These are phyloP conservation scores for Oryza coarctata DNA, from an alignment of 176 grass and related monocot genomes.

Conservation along the genomic window DNA sequence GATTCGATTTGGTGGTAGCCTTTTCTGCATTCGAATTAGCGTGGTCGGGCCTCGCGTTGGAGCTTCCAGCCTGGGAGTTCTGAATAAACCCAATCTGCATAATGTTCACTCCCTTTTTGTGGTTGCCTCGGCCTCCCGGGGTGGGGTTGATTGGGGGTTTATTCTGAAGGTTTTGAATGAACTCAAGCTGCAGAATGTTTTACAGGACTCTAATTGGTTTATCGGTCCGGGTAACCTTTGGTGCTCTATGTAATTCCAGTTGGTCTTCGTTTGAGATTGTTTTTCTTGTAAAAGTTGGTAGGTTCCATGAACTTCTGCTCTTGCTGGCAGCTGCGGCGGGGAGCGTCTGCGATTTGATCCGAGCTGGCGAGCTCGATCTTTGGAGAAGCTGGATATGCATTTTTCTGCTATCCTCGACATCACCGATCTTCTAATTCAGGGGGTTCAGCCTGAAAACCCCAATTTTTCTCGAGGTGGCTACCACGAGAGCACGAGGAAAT, in stretches of 20 bases:
- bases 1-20: constrained; percentile 4
- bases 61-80: neutral
- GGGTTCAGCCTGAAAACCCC: neutral
- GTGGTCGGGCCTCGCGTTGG: neutral
- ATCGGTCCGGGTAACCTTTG: neutral
- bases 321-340: neutral
- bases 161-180: neutral
- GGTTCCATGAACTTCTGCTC: constrained; percentile 2
- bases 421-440: neutral
- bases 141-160: neutral
- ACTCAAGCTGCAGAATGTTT: neutral
- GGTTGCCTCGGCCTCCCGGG: too few species aligned
- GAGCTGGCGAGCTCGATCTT: neutral
- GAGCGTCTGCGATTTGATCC: neutral
- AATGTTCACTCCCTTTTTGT: too few species aligned
- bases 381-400: neutral
- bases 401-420: neutral
- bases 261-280: neutral
- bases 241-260: neutral
- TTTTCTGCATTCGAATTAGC: neutral
- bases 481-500: neutral
- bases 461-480: neutral
- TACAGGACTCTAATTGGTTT: neutral
- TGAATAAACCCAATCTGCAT: neutral
- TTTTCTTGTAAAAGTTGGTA: neutral